Evolutionary conservation across 2,329 filamentous ascomycete genomes (phyloP).

Genomic region (Botrytis medusae): DNA sequence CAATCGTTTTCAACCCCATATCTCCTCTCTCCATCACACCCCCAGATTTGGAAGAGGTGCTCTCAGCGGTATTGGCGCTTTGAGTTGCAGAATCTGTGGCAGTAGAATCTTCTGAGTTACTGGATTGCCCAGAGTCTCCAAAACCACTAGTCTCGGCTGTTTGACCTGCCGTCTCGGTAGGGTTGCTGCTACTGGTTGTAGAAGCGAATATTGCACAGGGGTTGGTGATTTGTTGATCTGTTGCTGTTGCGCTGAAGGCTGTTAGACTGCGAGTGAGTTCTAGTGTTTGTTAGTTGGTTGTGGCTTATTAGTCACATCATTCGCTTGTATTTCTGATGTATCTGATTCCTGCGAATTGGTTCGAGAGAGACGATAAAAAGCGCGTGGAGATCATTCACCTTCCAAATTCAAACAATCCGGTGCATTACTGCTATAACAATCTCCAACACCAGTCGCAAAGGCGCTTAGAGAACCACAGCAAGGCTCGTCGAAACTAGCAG

Average conservation of each 20-base stretch:
- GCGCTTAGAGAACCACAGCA: constrained; percentile 11
- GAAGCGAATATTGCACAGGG: constrained; percentile 16
- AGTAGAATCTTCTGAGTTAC: not conserved
- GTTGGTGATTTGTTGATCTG: constrained; percentile 4
- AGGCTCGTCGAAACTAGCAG: not conserved
- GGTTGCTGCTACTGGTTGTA: not conserved
- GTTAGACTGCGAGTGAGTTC: constrained; percentile 13
- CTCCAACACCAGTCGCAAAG: not conserved
- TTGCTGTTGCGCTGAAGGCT: constrained; percentile 14
- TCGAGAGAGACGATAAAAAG: too few species aligned
- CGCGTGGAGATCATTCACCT: not conserved
- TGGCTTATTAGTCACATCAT: too few species aligned
- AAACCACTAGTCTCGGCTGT: not conserved
- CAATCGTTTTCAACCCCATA: constrained; percentile 6
- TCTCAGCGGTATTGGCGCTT: not conserved
- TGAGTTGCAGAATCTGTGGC: not conserved
- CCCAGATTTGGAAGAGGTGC: not conserved
- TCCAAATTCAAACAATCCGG: constrained; percentile 10
- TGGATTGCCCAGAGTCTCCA: not conserved
- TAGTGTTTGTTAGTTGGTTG: not conserved
- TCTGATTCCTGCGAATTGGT: not conserved
- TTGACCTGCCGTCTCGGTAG: not conserved
- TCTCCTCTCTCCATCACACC: not conserved
- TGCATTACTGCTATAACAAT: constrained; percentile 14
- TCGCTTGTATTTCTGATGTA: not conserved